Percentiles rank a stretch among this genome's conserved stretches.
phyloP scores from a whole-genome alignment of 2,329 filamentous ascomycete genomes.

The Beauveria australis region DNA sequence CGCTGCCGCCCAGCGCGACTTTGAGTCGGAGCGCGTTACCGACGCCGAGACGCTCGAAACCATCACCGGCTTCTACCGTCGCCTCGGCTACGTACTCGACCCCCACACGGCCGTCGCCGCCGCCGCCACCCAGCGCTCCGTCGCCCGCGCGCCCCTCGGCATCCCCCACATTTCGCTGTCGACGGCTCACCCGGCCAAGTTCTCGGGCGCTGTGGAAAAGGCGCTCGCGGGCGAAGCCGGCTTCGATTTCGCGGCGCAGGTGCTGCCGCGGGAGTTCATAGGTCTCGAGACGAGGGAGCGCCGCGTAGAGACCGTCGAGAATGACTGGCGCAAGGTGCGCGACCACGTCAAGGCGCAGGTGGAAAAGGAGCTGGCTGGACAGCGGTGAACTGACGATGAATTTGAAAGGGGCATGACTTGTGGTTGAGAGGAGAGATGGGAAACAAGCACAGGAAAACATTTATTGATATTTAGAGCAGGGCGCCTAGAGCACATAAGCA shows the following conservation, averaged over 20 bases:
- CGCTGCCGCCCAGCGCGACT: constrained; percentile 60
- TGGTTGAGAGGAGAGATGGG: background rate
- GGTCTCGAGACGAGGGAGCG: constrained; percentile 70
- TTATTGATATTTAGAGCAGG: background rate
- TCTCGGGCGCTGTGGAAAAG: constrained; percentile 72
- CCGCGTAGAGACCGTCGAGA: constrained; percentile 61
- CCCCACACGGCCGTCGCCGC: constrained; percentile 89
- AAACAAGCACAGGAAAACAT: background rate
- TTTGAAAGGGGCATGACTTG: background rate
- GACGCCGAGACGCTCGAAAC: constrained; percentile 61
- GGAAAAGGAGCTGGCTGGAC: constrained; percentile 45
- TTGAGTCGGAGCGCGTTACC: constrained; percentile 70
- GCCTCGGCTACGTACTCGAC: constrained; percentile 73
- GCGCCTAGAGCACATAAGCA: background rate
- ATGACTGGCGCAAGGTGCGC: constrained; percentile 66
- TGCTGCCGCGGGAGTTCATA: constrained; percentile 74
- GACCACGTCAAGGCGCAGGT: constrained; percentile 70
- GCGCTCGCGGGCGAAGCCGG: constrained; percentile 63
- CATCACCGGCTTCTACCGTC: constrained; percentile 47
- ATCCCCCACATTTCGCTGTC: constrained; percentile 75
- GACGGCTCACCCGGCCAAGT: constrained; percentile 95
- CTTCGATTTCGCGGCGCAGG: constrained; percentile 66
- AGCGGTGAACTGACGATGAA: background rate
- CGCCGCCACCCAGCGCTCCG: constrained; percentile 63
- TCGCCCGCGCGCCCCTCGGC: constrained; percentile 41